These are phyloP conservation scores for Cryptosporidium canis DNA, from an alignment of 169 alveolate species.

Conservation along the genomic window DNA sequence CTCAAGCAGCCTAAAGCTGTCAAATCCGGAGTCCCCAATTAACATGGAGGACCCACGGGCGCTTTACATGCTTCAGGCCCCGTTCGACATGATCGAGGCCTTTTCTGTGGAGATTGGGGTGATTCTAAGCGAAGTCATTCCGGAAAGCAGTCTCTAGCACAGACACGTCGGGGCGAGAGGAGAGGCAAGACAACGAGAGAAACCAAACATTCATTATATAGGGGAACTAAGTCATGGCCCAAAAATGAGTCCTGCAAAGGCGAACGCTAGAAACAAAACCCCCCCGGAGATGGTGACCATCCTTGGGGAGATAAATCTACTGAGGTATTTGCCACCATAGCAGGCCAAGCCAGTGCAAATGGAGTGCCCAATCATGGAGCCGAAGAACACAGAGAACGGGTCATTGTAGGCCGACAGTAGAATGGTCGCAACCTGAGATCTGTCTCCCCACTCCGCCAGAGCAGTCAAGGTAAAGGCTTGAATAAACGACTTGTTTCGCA, in stretches of 20 bases:
- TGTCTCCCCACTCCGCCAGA: slow-evolving; percentile 82
- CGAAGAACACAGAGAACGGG: slow-evolving; percentile 75
- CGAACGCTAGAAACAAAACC: slow-evolving; percentile 74
- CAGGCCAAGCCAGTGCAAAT: slow-evolving; percentile 75
- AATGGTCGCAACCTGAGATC: slow-evolving; percentile 77
- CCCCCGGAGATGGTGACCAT: slow-evolving; percentile 78
- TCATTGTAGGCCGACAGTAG: slow-evolving; percentile 75
- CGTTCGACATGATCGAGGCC: slow-evolving; percentile 42
- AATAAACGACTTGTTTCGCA: slow-evolving; percentile 48
- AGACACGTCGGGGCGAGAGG: background rate
- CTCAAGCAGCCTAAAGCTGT: background rate
- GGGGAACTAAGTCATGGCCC: slow-evolving; percentile 5
- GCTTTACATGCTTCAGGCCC: slow-evolving; percentile 23
- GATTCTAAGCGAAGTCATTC: slow-evolving; percentile 29
- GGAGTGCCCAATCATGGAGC: slow-evolving; percentile 76
- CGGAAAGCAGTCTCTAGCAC: background rate
- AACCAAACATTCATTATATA: background rate
- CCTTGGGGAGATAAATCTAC: slow-evolving; percentile 74
- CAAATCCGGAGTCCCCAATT: slow-evolving; percentile 25
- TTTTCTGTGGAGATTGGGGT: slow-evolving; percentile 47
- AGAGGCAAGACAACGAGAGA: background rate
- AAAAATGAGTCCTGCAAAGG: background rate
- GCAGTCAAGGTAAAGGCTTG: slow-evolving; percentile 71
- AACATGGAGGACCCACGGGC: slow-evolving; percentile 62
- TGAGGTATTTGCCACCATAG: slow-evolving; percentile 72